A percentile compares a stretch with the other conserved stretches of the same genome.
Evolutionary conservation across 805 yeast species (phyloP).

Genomic region (Sungouiozyma ichnusensis): DNA sequence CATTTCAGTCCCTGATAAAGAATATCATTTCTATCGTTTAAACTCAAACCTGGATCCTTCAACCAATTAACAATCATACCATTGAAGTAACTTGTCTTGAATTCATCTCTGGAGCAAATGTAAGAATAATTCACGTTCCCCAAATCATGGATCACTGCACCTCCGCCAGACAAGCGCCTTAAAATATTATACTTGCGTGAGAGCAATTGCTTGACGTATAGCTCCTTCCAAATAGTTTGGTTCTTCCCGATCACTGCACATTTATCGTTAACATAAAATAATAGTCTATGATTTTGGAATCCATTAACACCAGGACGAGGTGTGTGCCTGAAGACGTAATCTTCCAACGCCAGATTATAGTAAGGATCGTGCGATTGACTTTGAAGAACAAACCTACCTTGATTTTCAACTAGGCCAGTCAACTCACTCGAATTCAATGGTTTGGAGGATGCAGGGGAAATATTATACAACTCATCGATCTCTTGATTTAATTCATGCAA

Average conservation of each 20-base stretch:
- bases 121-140: slow-evolving; percentile 85
- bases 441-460: slow-evolving; percentile 2
- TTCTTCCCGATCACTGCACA: slow-evolving; percentile 94
- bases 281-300: slow-evolving; percentile 39
- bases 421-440: slow-evolving; percentile 13
- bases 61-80: slow-evolving; percentile 34
- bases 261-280: slow-evolving; percentile 67
- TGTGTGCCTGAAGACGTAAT: slow-evolving; percentile 56
- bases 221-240: slow-evolving; percentile 90
- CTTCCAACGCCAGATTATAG: slow-evolving; percentile 72
- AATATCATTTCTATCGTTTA: slow-evolving; percentile 78
- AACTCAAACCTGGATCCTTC: slow-evolving; percentile 25
- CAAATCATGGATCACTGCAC: slow-evolving; percentile 87
- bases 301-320: slow-evolving; percentile 30
- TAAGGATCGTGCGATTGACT: slow-evolving; percentile 49
- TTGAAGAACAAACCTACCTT: slow-evolving; percentile 48
- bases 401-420: slow-evolving; percentile 24
- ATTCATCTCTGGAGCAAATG: slow-evolving; percentile 56
- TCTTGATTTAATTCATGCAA: slow-evolving; percentile 29
- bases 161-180: slow-evolving; percentile 87
- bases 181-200: slow-evolving; percentile 50
- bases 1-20: slow-evolving; percentile 49
- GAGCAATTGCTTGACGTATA: slow-evolving; percentile 47
- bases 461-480: slow-evolving; percentile 22
- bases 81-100: slow-evolving; percentile 49